A percentile compares a stretch with the other conserved stretches of the same genome.
Evolutionary conservation across 176 grass and related monocot genomes (phyloP).

Genomic region (Tillandsia leiboldiana): DNA sequence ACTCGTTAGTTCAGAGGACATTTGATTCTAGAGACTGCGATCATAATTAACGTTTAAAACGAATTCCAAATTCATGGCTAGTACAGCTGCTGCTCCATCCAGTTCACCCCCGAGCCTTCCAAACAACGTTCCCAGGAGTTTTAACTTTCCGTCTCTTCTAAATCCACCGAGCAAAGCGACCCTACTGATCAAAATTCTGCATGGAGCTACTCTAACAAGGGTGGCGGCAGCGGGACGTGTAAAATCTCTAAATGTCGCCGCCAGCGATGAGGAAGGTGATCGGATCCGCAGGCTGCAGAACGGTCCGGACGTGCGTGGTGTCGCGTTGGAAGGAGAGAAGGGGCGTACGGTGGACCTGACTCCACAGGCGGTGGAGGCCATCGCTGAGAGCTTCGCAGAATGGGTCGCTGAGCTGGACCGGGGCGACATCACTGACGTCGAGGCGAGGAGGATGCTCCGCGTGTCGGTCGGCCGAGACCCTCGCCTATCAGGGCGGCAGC

Average conservation of each 20-base stretch:
- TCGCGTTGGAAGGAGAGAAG: slow-evolving; percentile 72
- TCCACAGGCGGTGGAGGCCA: slow-evolving; percentile 51
- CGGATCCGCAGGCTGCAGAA: slow-evolving; percentile 62
- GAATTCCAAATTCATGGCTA: slow-evolving; percentile 19
- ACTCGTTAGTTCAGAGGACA: background rate
- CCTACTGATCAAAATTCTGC: background rate
- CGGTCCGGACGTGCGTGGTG: slow-evolving; percentile 64
- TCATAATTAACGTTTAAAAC: background rate
- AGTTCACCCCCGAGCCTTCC: slow-evolving; percentile 19
- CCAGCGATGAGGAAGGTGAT: slow-evolving; percentile 32
- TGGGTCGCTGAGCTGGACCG: slow-evolving; percentile 42
- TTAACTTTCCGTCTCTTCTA: slow-evolving; percentile 1
- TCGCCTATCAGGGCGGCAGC: slow-evolving; percentile 35
- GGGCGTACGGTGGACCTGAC: slow-evolving; percentile 64
- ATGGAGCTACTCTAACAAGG: slow-evolving; percentile 1
- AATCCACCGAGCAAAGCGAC: slow-evolving; percentile 7
- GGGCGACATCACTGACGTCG: background rate
- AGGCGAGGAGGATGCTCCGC: slow-evolving; percentile 10
- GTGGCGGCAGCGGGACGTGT: slow-evolving; percentile 11
- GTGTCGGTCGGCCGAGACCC: slow-evolving; percentile 71
- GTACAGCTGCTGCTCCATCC: slow-evolving; percentile 5
- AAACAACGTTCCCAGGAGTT: slow-evolving; percentile 15
- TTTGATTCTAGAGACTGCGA: background rate
- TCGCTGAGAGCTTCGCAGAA: slow-evolving; percentile 75
- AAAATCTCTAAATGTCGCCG: slow-evolving; percentile 12